phyloP scores from a whole-genome alignment of 2,329 filamentous ascomycete species.

The Cyphellophora attinorum region DNA sequence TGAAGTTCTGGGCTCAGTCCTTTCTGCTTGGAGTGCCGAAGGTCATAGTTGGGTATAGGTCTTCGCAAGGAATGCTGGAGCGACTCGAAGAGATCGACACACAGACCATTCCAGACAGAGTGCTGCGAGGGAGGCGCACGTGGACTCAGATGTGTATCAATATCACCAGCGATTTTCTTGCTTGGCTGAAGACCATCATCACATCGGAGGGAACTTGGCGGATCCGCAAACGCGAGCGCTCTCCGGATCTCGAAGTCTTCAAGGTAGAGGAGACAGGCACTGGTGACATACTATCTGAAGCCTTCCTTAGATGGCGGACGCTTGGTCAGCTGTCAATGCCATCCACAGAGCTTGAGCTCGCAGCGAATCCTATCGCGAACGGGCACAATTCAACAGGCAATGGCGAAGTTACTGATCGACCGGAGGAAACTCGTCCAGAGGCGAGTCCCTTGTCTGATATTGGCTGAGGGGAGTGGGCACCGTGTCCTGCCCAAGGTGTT shows the following conservation, averaged over 20 bases:
- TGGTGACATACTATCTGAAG: constrained; percentile 64
- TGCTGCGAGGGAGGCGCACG: constrained; percentile 56
- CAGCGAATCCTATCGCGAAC: too few species aligned
- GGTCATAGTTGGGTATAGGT: constrained; percentile 83
- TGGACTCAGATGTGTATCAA: constrained; percentile 97
- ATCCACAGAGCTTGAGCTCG: too few species aligned
- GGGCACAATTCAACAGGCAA: too few species aligned
- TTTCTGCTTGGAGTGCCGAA: constrained; percentile 88
- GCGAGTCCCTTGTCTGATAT: too few species aligned
- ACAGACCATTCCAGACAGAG: constrained; percentile 63
- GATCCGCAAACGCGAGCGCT: constrained; percentile 57
- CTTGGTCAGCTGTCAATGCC: too few species aligned
- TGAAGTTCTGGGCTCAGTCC: constrained; percentile 95
- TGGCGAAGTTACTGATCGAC: too few species aligned
- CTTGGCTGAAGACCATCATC: constrained; percentile 56
- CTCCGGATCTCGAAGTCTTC: constrained; percentile 61
- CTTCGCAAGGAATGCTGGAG: constrained; percentile 59
- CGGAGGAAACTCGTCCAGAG: too few species aligned
- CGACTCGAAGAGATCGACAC: constrained; percentile 73
- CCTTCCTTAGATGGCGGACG: constrained; percentile 65
- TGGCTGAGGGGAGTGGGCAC: too few species aligned
- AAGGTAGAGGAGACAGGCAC: constrained; percentile 64
- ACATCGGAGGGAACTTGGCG: constrained; percentile 67
- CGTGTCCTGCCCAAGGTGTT: too few species aligned
- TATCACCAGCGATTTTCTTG: constrained; percentile 68